Evolutionary conservation across 2,329 filamentous ascomycete species (phyloP).

Genomic region (Penicillium occitanis): DNA sequence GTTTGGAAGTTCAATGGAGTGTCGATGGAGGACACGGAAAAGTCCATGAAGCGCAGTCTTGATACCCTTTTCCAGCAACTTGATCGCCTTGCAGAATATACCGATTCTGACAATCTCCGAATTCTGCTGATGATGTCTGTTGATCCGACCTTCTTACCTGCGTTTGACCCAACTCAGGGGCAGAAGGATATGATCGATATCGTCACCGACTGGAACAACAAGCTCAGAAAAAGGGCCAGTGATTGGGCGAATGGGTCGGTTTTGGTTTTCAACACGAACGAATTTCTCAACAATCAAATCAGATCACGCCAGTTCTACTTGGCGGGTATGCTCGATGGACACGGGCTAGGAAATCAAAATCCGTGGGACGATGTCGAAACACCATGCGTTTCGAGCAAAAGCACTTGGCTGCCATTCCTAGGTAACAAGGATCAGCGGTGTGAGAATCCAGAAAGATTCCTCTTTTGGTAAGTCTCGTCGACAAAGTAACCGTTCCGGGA

Average conservation of each 20-base stretch:
- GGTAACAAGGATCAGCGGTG: constrained; percentile 28
- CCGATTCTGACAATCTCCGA: constrained; percentile 33
- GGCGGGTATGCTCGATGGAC: constrained; percentile 36
- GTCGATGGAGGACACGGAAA: constrained; percentile 26
- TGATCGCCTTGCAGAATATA: constrained; percentile 31
- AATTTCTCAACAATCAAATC: constrained; percentile 41
- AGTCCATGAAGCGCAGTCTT: constrained; percentile 34
- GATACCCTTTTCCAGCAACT: constrained; percentile 36
- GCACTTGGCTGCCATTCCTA: constrained; percentile 28
- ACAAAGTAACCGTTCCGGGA: constrained; percentile 14
- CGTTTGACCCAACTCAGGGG: constrained; percentile 27
- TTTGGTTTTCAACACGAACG: constrained; percentile 43
- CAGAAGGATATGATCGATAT: constrained; percentile 38
- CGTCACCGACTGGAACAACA: constrained; percentile 37
- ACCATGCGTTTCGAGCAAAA: constrained; percentile 34
- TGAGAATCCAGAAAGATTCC: constrained; percentile 38
- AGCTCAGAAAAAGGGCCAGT: constrained; percentile 31
- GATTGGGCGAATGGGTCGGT: constrained; percentile 37
- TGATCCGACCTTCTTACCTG: constrained; percentile 44
- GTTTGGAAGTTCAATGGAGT: constrained; percentile 37
- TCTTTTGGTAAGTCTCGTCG: constrained; percentile 40
- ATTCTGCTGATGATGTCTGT: constrained; percentile 40
- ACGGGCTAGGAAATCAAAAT: constrained; percentile 35
- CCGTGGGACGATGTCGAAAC: constrained; percentile 38
- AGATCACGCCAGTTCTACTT: constrained; percentile 40